Base-by-base conservation (phyloP, 169 alveolate genomes). In the Eimeria tenella region DNA sequence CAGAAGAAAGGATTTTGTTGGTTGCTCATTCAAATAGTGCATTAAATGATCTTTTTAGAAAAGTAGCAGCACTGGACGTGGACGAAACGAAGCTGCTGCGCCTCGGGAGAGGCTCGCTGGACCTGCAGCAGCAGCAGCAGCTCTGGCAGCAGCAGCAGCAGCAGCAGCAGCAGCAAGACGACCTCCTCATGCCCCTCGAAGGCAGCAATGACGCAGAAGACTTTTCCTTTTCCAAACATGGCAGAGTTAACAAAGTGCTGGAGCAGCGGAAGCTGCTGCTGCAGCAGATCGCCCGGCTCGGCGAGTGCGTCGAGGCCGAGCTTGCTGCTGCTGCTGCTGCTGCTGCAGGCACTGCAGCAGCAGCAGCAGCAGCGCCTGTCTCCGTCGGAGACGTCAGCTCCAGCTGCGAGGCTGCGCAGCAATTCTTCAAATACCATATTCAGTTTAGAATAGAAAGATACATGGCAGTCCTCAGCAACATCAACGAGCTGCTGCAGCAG, bases 41-140 rank as follows among this genome's bases (percentile, higher is more conserved):
- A 17, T 96, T 98, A 94, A 98, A 98, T 95, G 99, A 98, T 87
- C 96, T 98, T 52, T 98, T 98, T 97, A 96, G 97, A 90, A 98
- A 98, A 93, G 96, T 98, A 79, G 97, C 96, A 52, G 94, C 97
- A 53, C 96, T 97, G 90, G 98, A 97, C 81, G 97, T 98, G 71
- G 99, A 98, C 68, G 99, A 98, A 93, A 97, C 98, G 86, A 96
- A 98, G 94, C 95, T 98, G 94, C 97, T 98, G 90, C 96, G 99
- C 65, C 96, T 98, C 90, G 99, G 99, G 49, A 96, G 97, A 81
- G 98, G 99, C 11, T 98, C 97, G 86, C 96, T 95, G 93, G 98
- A 96, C 74, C 88, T 98, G 71, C 98, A 96, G 86, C 91, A 94
- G 53, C 94, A 96, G 94, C 94, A 93, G 89, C 96, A 96, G 65